These are phyloP conservation scores for Plasmodium blacklocki DNA, from an alignment of 169 alveolate species.

Conservation along the genomic window DNA sequence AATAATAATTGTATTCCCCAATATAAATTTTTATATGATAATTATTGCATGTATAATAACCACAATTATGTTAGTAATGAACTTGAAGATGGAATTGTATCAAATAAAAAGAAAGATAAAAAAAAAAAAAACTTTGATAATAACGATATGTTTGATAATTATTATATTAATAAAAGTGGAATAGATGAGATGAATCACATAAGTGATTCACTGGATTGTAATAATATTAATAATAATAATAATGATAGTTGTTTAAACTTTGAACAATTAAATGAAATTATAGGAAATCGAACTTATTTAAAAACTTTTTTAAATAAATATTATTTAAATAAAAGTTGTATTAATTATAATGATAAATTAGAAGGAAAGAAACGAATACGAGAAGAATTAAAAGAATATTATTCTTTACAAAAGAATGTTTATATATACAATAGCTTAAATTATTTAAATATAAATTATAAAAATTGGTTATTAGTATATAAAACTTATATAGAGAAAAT, in stretches of 20 bases:
- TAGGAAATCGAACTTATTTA: constrained; percentile 12
- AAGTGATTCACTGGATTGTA: neutral
- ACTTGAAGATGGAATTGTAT: neutral
- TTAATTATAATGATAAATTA: neutral
- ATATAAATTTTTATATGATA: neutral
- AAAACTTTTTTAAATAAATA: constrained; percentile 18
- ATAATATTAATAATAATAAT: neutral
- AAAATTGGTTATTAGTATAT: constrained; percentile 72
- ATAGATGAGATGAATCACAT: neutral
- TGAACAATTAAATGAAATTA: constrained; percentile 47
- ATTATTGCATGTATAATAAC: neutral
- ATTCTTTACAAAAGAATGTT: constrained; percentile 32
- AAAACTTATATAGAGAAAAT: constrained; percentile 58
- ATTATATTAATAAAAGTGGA: neutral
- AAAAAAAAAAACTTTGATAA: neutral
- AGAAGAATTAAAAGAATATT: neutral
- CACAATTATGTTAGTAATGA: neutral
- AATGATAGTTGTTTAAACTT: constrained; percentile 20
- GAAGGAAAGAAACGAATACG: neutral
- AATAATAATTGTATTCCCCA: neutral
- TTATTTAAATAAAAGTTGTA: constrained; percentile 18
- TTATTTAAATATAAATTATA: constrained; percentile 67
- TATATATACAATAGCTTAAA: constrained; percentile 67
- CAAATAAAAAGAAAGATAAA: neutral
- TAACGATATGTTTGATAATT: neutral